Conservation (phyloP, 1,284 basidiomycete genomes). For the Boletus semigastroideus region DNA sequence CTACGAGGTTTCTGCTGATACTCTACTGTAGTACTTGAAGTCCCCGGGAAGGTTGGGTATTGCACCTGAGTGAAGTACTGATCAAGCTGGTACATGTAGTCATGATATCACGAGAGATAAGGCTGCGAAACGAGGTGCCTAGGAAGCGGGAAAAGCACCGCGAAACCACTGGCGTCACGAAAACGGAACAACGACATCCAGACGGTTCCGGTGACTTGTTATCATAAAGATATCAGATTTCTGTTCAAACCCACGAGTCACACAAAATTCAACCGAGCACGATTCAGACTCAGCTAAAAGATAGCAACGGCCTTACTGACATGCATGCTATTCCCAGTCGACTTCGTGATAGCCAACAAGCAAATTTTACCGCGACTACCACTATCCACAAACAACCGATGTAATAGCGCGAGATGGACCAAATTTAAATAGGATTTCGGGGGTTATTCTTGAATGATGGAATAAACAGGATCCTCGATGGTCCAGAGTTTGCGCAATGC, state of each 20-base stretch:
- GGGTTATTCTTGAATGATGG: conserved; percentile 74
- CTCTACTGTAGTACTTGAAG: too few relatives aligned
- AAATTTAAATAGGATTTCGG: conserved; percentile 20
- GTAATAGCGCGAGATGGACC: conserved; percentile 8
- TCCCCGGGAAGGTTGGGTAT: too few relatives aligned
- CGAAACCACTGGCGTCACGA: background rate
- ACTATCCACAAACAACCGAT: conserved; percentile 2
- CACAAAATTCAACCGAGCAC: background rate
- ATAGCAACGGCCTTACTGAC: background rate
- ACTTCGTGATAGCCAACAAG: background rate
- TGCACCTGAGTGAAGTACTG: too few relatives aligned
- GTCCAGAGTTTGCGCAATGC: conserved; percentile 30
- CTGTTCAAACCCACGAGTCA: too few relatives aligned
- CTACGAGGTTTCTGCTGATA: too few relatives aligned
- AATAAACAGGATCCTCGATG: conserved; percentile 88
- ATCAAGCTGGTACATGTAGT: background rate
- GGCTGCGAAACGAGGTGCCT: background rate
- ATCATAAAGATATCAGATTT: too few relatives aligned
- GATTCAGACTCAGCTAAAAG: background rate
- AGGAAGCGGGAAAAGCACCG: background rate
- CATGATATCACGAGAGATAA: background rate
- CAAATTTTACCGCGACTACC: background rate
- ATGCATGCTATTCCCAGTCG: background rate
- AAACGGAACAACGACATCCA: background rate
- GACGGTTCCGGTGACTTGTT: too few relatives aligned